Evolutionary conservation across 352 stramenopile species (phyloP), one percentile per base, ranked within the genome.

Genomic region (Globisporangium recalcitrans): DNA sequence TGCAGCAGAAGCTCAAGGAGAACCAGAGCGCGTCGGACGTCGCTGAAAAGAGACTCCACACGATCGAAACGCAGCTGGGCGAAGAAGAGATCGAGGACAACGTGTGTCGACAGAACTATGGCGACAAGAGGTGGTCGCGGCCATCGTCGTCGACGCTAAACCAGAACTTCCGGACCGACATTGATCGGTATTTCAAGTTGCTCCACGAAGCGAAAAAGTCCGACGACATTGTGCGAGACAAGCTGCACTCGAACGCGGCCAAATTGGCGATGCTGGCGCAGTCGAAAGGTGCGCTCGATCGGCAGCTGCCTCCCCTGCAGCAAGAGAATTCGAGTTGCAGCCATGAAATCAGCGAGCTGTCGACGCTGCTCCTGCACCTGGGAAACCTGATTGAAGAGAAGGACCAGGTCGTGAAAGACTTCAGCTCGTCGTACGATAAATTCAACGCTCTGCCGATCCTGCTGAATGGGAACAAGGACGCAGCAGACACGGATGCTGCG

Each of bases 111-210:
- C 77, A 83, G 36, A 90, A 88, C 59, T 92, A 92, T 34, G 79
- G 80, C 27, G 68, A 67, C 24, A 71, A 61, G 24, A 70, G 72
- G n/a, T 92, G 83, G 83, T 36, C 66, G 31, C 75, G 80, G 0
- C 78, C 83, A 9, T n/a, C 72, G 46, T 92, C 82, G 11, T 66
- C 68, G 3, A 62, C 69, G 5, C 60, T 92, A 8, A 87, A 84
- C 60, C 69, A 81, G 36, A 74, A 70, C 47, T 89, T 92, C 60
- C 73, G 71, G 32, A 59, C 71, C 16, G 83, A 92, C 59, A 73
- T 90, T 56, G 81, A 90, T 63, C 80, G 83, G 19, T 92, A 87
- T 63, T 88, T 83, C 57, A 77, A 81, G 6, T 66, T 92, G n/a
- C 68, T 90, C 7, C 83, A 82, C 36, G 78, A 92, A 40, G 81